phyloP scores from a whole-genome alignment of 768 basidiomycete species.

The Pleurotus platypus region DNA sequence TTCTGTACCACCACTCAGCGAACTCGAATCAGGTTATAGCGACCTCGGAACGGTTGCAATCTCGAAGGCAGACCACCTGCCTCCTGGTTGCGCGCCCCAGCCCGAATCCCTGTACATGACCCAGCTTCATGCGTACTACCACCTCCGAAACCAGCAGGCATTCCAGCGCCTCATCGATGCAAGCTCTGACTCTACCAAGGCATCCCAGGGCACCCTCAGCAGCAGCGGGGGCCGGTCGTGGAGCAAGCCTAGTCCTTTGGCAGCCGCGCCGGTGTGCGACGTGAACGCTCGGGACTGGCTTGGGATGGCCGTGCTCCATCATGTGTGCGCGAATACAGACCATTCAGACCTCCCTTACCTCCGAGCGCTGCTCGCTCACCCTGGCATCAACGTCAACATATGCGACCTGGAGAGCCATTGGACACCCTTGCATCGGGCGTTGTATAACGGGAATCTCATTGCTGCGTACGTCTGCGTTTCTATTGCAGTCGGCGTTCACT shows the following conservation, averaged over 20 bases:
- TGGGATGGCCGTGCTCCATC: constrained; percentile 78
- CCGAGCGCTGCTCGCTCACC: constrained; percentile 69
- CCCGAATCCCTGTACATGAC: constrained; percentile 49
- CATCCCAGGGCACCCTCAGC: constrained; percentile 30
- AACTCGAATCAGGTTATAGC: neutral
- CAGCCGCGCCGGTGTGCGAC: constrained; percentile 32
- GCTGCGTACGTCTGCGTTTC: constrained; percentile 47
- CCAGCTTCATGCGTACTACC: constrained; percentile 76
- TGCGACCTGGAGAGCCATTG: constrained; percentile 83
- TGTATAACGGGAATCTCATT: constrained; percentile 76
- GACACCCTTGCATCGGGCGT: constrained; percentile 86
- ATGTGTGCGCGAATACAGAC: constrained; percentile 67
- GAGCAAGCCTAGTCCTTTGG: constrained; percentile 43
- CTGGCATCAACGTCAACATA: constrained; percentile 74
- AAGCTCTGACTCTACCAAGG: constrained; percentile 29
- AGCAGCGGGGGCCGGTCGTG: constrained; percentile 56
- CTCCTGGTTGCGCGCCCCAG: constrained; percentile 6
- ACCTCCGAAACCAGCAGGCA: constrained; percentile 66
- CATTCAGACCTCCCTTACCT: constrained; percentile 71
- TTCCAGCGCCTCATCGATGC: constrained; percentile 74
- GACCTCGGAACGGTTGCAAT: constrained; percentile 5
- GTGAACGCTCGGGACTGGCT: constrained; percentile 72
- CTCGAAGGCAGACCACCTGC: constrained; percentile 2
- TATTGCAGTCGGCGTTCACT: constrained; percentile 6
- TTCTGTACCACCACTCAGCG: neutral